Evolutionary conservation across 352 stramenopile species (phyloP), one percentile per base, ranked within the genome.

Genomic region (Globisporangium paddicum): DNA sequence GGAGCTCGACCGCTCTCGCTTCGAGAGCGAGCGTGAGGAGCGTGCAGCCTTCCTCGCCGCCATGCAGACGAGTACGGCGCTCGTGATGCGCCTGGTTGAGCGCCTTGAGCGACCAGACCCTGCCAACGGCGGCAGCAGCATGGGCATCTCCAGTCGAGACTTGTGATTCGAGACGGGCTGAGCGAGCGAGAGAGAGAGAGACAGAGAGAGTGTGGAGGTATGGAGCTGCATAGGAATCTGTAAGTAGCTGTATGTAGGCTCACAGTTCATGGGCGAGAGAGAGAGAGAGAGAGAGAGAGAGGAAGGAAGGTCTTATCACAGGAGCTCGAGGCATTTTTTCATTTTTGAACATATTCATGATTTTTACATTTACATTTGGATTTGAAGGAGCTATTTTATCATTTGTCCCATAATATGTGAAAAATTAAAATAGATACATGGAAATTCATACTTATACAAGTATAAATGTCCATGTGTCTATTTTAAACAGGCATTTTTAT

Each of bases 21-120:
- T 55, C 16, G 55, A 62, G 34, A 62, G 46, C 35, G 55, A 62
- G 45, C 55, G 55, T 1, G 55, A 62, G 19, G 55, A 62, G 34
- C 55, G 55, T 7, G 28, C 45, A 19, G 55, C 55, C 0, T 41
- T 62, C 18, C 10, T 62, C 9, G 32, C 55, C n/a, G 32, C 55
- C 9, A 55, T 62, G 55, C 55, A 62, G 37, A 46, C 55, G 18
- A 62, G 48, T 45, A 55, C 55, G 32, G 26, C 55, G 45, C 55
- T 62, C 10, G 23, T 62, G 34, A 21, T 62, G 55, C 55, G 55
- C 9, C 45, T 62, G 23, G 26, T 62, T 14, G 55, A 62, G 21
- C 55, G 55, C 5, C 55, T 62, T 4, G 55, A 62, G 42, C 55
- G 44, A 25, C 23, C 45, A 11, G 32, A 40, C 19, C 14, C 6